Evolutionary conservation across 164 flowering plant genomes (phyloP).

Genomic region (Echeveria elegans): DNA sequence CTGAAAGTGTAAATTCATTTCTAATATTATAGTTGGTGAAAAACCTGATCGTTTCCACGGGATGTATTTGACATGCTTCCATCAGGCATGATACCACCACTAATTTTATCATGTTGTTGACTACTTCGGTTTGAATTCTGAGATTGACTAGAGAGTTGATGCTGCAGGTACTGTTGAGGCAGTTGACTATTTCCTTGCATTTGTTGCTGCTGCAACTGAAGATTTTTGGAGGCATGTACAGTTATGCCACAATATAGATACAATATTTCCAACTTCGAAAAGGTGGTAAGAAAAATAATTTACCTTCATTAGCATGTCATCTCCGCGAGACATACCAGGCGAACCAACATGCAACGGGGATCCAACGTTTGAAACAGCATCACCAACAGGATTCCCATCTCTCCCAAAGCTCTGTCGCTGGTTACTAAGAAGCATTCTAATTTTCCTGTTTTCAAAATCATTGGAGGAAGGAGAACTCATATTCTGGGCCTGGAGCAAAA

Average conservation of each 20-base stretch:
- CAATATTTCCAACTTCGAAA: background rate
- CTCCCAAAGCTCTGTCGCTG: conserved; percentile 20
- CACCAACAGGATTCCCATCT: conserved; percentile 26
- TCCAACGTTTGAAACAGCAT: conserved; percentile 20
- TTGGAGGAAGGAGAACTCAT: conserved; percentile 22
- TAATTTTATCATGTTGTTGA: conserved; percentile 29
- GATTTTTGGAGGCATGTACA: conserved; percentile 4
- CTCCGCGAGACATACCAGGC: conserved; percentile 29
- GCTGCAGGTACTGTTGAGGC: conserved; percentile 24
- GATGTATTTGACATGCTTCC: conserved; percentile 28
- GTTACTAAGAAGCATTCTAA: conserved; percentile 24
- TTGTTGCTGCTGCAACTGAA: conserved; percentile 29
- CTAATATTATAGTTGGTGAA: background rate
- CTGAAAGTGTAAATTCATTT: no score
- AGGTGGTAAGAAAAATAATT: background rate
- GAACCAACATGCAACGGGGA: conserved; percentile 31
- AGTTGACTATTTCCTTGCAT: conserved; percentile 19
- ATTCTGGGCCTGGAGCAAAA: conserved; percentile 39
- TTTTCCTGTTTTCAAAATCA: conserved; percentile 25
- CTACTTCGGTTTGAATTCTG: conserved; percentile 21
- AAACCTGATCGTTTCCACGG: conserved; percentile 41
- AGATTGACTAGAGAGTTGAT: conserved; percentile 26
- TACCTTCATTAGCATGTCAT: conserved; percentile 35
- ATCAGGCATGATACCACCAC: conserved; percentile 21
- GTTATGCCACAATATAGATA: no score